These are phyloP conservation scores for Candida methanosorbosa DNA, from an alignment of 805 yeast species.

Conservation along the genomic window DNA sequence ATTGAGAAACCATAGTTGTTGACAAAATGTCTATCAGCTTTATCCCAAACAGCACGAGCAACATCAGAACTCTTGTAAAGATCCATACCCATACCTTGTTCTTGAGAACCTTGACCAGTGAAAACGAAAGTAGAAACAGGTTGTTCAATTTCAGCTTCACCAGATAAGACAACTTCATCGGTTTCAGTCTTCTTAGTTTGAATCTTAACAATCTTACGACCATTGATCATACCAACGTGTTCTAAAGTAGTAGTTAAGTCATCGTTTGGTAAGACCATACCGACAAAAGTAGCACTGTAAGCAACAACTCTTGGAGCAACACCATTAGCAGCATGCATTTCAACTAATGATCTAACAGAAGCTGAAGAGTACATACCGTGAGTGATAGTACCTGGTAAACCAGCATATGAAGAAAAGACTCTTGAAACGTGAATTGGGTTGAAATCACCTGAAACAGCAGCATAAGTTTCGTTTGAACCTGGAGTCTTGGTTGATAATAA, in stretches of 20 bases:
- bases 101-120: constrained; percentile 99
- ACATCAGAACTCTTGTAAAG: constrained; percentile 83
- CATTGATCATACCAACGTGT: constrained; percentile 98
- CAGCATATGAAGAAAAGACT: constrained; percentile 88
- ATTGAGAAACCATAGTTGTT: constrained; percentile 96
- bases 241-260: constrained; percentile 78
- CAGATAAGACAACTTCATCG: constrained; percentile 67
- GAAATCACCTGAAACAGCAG: constrained; percentile 95
- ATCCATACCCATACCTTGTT: constrained; percentile 99
- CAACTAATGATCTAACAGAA: constrained; percentile 88
- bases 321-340: constrained; percentile 97
- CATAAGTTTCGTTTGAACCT: constrained; percentile 92
- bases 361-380: constrained; percentile 99
- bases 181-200: constrained; percentile 81
- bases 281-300: constrained; percentile 81
- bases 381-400: constrained; percentile 94
- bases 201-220: constrained; percentile 93
- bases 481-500: constrained; percentile 75
- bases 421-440: constrained; percentile 97
- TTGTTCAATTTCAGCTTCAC: constrained; percentile 98
- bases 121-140: constrained; percentile 94
- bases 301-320: constrained; percentile 94
- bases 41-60: constrained; percentile 95
- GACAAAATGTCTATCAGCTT: constrained; percentile 90
- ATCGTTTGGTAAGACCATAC: constrained; percentile 97